Percentiles rank a stretch among this genome's conserved stretches.
phyloP scores from a whole-genome alignment of 2,329 filamentous ascomycete genomes.

The Pseudocercospora macadamiae region DNA sequence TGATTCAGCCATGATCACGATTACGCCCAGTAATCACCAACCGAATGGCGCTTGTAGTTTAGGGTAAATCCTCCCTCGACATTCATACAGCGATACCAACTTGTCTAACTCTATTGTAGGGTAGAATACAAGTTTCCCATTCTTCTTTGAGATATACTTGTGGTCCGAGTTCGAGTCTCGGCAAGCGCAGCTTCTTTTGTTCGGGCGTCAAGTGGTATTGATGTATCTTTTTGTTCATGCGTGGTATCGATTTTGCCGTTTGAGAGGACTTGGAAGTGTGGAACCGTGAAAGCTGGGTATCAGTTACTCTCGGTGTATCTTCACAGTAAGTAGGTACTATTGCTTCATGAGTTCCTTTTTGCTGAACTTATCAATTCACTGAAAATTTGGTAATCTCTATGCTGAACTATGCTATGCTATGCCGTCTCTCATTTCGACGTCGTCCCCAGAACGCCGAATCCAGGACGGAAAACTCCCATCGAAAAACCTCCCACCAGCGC shows the following conservation, averaged over 20 bases:
- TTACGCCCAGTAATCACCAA: slow-evolving; percentile 1
- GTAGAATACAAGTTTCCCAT: slow-evolving; percentile 11
- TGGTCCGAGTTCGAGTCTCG: slow-evolving; percentile 11
- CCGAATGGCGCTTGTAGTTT: slow-evolving; percentile 3
- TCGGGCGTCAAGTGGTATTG: not conserved
- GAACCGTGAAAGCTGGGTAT: no score
- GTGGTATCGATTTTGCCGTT: no score
- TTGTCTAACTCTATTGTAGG: slow-evolving; percentile 1
- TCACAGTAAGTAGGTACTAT: not conserved
- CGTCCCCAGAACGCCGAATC: not conserved
- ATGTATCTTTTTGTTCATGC: not conserved
- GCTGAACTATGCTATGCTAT: slow-evolving; percentile 1
- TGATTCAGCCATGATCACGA: not conserved
- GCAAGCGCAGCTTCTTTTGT: not conserved
- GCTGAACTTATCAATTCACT: not conserved
- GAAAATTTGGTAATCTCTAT: no score
- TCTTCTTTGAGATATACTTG: slow-evolving; percentile 5
- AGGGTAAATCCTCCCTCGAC: not conserved
- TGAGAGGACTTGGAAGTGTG: no score
- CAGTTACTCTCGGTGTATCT: no score
- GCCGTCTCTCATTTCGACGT: slow-evolving; percentile 3
- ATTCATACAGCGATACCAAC: not conserved
- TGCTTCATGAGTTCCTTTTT: not conserved
- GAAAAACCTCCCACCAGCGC: slow-evolving; percentile 15
- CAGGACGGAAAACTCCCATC: not conserved